Evolutionary conservation across 106 monocot genomes (phyloP).

Genomic region (Iris macrosiphon): DNA sequence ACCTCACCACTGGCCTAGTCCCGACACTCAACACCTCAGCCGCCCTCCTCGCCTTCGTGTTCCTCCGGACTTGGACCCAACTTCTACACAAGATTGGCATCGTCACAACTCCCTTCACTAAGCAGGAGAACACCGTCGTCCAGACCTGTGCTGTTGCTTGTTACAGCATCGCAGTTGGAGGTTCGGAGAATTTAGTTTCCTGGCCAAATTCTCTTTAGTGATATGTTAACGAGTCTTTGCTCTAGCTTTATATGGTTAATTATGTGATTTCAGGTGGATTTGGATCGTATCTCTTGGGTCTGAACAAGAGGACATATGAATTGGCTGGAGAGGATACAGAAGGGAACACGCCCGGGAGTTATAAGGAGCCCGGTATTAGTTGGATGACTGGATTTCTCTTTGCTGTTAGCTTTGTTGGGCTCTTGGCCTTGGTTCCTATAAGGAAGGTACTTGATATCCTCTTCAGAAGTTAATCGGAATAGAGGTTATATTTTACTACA

Average conservation of each 20-base stretch:
- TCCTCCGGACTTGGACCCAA: slow-evolving; percentile 53
- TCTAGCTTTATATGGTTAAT: too few species aligned
- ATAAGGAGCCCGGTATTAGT: slow-evolving; percentile 85
- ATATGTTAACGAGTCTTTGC: not conserved
- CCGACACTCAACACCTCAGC: slow-evolving; percentile 73
- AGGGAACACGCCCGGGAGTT: slow-evolving; percentile 88
- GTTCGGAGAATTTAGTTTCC: slow-evolving; percentile 8
- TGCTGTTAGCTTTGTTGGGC: slow-evolving; percentile 78
- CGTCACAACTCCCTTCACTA: slow-evolving; percentile 42
- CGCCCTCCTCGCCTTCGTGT: slow-evolving; percentile 64
- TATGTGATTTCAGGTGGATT: slow-evolving; percentile 68
- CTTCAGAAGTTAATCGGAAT: too few species aligned
- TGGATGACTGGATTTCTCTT: slow-evolving; percentile 96
- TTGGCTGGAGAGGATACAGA: slow-evolving; percentile 77
- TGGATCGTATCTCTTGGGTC: slow-evolving; percentile 77
- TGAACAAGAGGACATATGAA: slow-evolving; percentile 93
- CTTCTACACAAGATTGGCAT: slow-evolving; percentile 37
- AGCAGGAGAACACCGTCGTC: slow-evolving; percentile 69
- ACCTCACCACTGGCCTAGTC: slow-evolving; percentile 66
- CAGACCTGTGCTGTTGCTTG: slow-evolving; percentile 83
- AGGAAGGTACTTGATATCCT: slow-evolving; percentile 68
- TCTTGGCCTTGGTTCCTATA: slow-evolving; percentile 80
- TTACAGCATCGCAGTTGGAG: slow-evolving; percentile 76
- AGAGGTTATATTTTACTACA: too few species aligned
- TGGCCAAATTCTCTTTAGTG: not conserved